A percentile compares a stretch with the other conserved stretches of the same genome.
Evolutionary conservation across 352 stramenopile species (phyloP).

Genomic region (Globisporangium splendens): DNA sequence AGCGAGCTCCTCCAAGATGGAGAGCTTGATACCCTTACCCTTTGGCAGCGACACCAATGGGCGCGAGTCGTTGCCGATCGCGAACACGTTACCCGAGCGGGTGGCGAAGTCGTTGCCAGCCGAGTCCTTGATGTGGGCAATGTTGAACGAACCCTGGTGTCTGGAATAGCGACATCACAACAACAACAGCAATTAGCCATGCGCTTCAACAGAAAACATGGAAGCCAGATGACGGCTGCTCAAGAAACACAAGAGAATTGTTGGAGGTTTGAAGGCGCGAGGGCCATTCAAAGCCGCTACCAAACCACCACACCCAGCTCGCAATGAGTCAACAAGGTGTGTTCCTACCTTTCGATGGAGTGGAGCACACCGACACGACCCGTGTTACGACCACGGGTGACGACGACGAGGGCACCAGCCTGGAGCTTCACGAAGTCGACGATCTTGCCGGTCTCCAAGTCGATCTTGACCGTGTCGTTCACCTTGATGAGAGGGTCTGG

Average conservation of each 20-base stretch:
- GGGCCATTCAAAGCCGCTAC: slow-evolving; percentile 4
- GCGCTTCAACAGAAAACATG: not conserved
- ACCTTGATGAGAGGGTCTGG: slow-evolving; percentile 98
- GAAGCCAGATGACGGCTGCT: not conserved
- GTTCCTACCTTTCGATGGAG: slow-evolving; percentile 95
- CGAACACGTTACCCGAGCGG: slow-evolving; percentile 96
- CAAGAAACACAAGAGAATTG: slow-evolving; percentile 3
- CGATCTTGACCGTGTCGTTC: slow-evolving; percentile 99
- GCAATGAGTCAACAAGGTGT: slow-evolving; percentile 85
- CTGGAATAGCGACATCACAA: slow-evolving; percentile 39
- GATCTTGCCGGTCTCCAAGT: slow-evolving; percentile 97
- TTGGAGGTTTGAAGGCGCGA: slow-evolving; percentile 4
- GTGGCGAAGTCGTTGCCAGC: slow-evolving; percentile 97
- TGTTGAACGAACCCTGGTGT: slow-evolving; percentile 99
- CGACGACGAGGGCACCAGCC: slow-evolving; percentile 96
- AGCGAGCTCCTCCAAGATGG: slow-evolving; percentile 95
- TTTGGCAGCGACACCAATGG: slow-evolving; percentile 95
- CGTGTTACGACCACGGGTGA: slow-evolving; percentile 96
- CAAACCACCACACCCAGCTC: slow-evolving; percentile 89
- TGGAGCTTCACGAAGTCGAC: slow-evolving; percentile 98
- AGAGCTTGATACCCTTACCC: slow-evolving; percentile 99
- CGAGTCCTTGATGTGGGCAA: slow-evolving; percentile 98
- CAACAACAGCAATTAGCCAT: slow-evolving; percentile 10
- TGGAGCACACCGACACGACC: slow-evolving; percentile 97
- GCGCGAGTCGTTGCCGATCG: slow-evolving; percentile 92